phyloP scores from a whole-genome alignment of 2,329 filamentous ascomycete species.

The Fusarium robinianum region DNA sequence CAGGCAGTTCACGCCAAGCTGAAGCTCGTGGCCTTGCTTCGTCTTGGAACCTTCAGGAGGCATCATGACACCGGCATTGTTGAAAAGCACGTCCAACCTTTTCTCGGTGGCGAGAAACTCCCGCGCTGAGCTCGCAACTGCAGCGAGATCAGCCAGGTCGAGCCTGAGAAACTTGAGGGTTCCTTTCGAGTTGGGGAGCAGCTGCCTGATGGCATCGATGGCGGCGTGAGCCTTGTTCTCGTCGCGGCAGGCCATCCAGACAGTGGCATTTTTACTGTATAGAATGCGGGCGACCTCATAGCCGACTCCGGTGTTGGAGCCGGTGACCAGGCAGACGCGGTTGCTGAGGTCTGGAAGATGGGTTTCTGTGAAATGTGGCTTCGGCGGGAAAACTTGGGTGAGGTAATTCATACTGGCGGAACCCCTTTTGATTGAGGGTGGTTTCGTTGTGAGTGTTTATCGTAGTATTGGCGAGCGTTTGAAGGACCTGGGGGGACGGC shows the following conservation, averaged over 20 bases:
- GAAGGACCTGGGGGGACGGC: no score
- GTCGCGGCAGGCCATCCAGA: slow-evolving; percentile 59
- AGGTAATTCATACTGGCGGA: slow-evolving; percentile 17
- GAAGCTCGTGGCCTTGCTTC: slow-evolving; percentile 48
- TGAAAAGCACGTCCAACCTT: slow-evolving; percentile 48
- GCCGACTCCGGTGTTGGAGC: slow-evolving; percentile 51
- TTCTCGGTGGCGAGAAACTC: slow-evolving; percentile 39
- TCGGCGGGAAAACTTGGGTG: slow-evolving; percentile 31
- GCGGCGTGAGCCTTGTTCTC: slow-evolving; percentile 50
- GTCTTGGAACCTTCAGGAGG: slow-evolving; percentile 48
- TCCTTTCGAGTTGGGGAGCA: slow-evolving; percentile 44
- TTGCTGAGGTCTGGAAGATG: slow-evolving; percentile 63
- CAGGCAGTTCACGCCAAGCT: slow-evolving; percentile 48
- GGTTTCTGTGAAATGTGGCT: slow-evolving; percentile 45
- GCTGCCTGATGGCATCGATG: slow-evolving; percentile 49
- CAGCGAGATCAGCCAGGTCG: slow-evolving; percentile 49
- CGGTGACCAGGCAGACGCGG: slow-evolving; percentile 61
- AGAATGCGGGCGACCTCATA: slow-evolving; percentile 57
- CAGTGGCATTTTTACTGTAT: slow-evolving; percentile 56
- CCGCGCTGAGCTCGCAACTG: slow-evolving; percentile 40
- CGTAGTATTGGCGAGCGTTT: not conserved
- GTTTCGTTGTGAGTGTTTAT: not conserved
- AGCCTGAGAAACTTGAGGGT: slow-evolving; percentile 50
- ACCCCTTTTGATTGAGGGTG: no score
- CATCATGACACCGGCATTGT: slow-evolving; percentile 52